Base-by-base conservation (phyloP, 163 green algal species). In the Chloroidium sp. region DNA sequence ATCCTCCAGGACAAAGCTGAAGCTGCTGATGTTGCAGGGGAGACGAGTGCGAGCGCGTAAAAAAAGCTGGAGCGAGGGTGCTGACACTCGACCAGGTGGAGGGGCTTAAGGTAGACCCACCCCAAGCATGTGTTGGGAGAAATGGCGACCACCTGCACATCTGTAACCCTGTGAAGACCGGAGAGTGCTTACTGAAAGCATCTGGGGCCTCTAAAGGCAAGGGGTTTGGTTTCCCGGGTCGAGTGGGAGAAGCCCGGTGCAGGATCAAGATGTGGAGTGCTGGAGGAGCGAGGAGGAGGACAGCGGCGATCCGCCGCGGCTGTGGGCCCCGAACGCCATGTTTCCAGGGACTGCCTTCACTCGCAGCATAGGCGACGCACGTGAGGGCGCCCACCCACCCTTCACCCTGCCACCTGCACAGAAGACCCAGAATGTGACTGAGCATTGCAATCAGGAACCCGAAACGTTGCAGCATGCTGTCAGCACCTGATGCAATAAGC, bases 261-360 rank as follows among this genome's bases (percentile, higher is more conserved):
- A 81, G 78, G 82, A 85, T 36, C 78, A 78, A 3, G 75, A n/a
- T 13, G 64, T 80, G 76, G 61, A 85, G 59, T 79, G 74, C 80
- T 97, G 93, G 92, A 91, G 88, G 1, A 93, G 80, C 8, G 94
- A 98, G 84, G 91, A 93, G 62, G 94, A 97, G 62, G 91, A 93
- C 81, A 92, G 96, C 69, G 94, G 93, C 2, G 95, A 98, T 84
- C 95, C 95, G 0, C 95, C 95, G 0, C 86, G 95, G 1, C 84
- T 98, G 61, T 98, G 95, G 93, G 84, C 88, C 2, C 84, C 83
- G 0, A 86, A 88, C 79, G 91, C 88, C 14, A 88, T 90, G 79
- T 97, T 92, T 80, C 95, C 95, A 1, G 95, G 95, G 62, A 98
- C 95, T 0, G 95, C 95, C 12, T 99, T 98, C 90, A 98, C 95